Base-by-base conservation (phyloP, 768 basidiomycete genomes). In the Tulasnella calospora region DNA sequence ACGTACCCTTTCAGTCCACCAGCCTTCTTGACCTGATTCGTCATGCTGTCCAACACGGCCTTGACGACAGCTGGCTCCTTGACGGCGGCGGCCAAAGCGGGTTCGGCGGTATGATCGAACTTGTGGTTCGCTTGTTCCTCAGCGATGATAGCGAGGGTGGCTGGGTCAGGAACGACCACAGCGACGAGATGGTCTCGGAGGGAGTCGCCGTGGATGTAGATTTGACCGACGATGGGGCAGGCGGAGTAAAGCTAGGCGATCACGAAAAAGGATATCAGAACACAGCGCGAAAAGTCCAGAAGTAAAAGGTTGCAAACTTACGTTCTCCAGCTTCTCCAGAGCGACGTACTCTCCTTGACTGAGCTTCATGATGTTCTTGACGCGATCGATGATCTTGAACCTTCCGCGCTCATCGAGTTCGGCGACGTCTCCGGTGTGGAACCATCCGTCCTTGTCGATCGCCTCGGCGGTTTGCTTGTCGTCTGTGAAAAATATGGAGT, bases 281-380 rank as follows among this genome's bases (percentile, higher is more conserved):
- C 3, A 33, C 30, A 51, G 4, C 15, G 36, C 3, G 30, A 35
- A 67, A 5, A 30, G 30, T 15, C 7, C n/a, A n/a, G 30, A 41
- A 21, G 30, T 3, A n/a, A 33, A 61, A 30, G 6, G 36, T 41
- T 15, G 38, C 9, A 41, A 15, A 9, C 77, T 71, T 44, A 78
- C 77, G 82, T 92, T 93, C 85, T 98, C 96, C 73, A 98, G 88
- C 86, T 96, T 98, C 86, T 99, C 97, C 72, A 99, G 88, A 47
- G 97, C 97, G 78, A 99, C 97, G 83, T 99, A 99, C 86, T 99
- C 98, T 80, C 97, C 98, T 85, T 99, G 98, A 17, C 93, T 87
- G 70, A 99, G 92, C 85, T 99, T 99, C 93, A 98, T 94, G 84
- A 99, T 95, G 85, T 99, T 99, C 94, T 99, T 99, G 83, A 98